phyloP scores from a whole-genome alignment of 2,329 filamentous ascomycete genomes.

The Talaromyces sp. region DNA sequence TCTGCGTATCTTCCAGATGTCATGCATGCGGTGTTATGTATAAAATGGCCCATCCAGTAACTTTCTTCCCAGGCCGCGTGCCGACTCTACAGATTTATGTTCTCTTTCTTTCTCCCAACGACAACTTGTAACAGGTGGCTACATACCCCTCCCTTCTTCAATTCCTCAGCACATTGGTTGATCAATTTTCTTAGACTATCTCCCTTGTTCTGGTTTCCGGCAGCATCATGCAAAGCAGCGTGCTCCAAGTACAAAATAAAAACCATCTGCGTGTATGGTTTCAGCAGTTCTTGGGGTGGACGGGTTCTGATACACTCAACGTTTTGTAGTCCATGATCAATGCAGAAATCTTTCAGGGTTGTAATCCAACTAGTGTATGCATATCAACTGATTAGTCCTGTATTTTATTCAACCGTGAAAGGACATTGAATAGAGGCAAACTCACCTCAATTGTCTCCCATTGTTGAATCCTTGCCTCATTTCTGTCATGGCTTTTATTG shows the following conservation, averaged over 20 bases:
- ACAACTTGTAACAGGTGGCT: slow-evolving; percentile 1
- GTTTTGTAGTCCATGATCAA: background rate
- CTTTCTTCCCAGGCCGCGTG: background rate
- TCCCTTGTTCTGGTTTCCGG: background rate
- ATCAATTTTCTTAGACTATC: background rate
- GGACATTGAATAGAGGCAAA: background rate
- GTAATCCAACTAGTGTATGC: background rate
- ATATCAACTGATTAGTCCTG: background rate
- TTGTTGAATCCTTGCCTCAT: background rate
- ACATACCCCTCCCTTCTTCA: background rate
- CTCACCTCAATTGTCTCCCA: background rate
- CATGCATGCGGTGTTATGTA: background rate
- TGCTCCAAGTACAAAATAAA: background rate
- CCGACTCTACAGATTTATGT: background rate
- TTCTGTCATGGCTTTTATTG: background rate
- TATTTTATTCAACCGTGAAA: background rate
- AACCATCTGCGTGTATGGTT: background rate
- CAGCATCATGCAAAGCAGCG: background rate
- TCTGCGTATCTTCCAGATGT: no score
- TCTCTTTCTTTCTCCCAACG: background rate
- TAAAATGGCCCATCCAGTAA: background rate
- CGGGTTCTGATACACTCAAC: background rate
- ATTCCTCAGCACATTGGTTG: background rate
- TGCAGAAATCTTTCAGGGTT: background rate
- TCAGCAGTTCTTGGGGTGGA: background rate